Conservation (phyloP, 2,329 filamentous ascomycete genomes). For the Ophiostoma montium region DNA sequence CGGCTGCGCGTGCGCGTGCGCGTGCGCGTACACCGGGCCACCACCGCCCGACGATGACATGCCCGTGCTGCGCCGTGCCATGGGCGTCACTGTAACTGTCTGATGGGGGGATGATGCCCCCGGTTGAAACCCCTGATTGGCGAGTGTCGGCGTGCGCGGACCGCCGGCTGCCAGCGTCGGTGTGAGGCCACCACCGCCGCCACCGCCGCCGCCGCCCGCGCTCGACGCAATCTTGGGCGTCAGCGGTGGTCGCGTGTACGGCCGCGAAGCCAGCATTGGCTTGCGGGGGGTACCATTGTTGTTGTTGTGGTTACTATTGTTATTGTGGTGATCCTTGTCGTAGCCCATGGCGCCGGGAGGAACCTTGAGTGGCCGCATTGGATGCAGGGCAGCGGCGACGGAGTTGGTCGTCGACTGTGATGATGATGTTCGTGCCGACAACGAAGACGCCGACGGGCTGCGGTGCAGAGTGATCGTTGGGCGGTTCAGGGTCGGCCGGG, state of each 20-base stretch:
- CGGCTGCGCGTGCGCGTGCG: too few relatives aligned
- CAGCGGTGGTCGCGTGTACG: constrained; percentile 32
- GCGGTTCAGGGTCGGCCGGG: constrained; percentile 1
- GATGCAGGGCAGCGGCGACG: neutral
- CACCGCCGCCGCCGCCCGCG: too few relatives aligned
- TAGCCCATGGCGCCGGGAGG: constrained; percentile 22
- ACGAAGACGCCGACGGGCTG: neutral
- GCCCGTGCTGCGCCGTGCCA: constrained; percentile 21
- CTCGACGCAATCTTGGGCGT: constrained; percentile 40
- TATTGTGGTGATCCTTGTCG: constrained; percentile 25
- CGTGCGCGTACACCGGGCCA: too few relatives aligned
- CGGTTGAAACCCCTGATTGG: neutral
- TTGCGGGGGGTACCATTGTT: constrained; percentile 38
- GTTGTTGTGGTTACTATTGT: too few relatives aligned
- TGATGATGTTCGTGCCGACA: neutral
- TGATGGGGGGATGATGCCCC: constrained; percentile 12
- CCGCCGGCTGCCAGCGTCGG: neutral
- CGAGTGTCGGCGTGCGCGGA: neutral
- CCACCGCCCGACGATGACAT: constrained; percentile 14
- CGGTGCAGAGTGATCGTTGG: constrained; percentile 1
- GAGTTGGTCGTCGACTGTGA: constrained; percentile 4
- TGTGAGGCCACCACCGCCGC: neutral
- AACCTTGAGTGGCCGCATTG: constrained; percentile 9
- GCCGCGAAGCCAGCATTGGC: constrained; percentile 52
- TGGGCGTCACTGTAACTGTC: constrained; percentile 27